Evolutionary conservation across 2,329 filamentous ascomycete species (phyloP).

Genomic region (Diplodia corticola): DNA sequence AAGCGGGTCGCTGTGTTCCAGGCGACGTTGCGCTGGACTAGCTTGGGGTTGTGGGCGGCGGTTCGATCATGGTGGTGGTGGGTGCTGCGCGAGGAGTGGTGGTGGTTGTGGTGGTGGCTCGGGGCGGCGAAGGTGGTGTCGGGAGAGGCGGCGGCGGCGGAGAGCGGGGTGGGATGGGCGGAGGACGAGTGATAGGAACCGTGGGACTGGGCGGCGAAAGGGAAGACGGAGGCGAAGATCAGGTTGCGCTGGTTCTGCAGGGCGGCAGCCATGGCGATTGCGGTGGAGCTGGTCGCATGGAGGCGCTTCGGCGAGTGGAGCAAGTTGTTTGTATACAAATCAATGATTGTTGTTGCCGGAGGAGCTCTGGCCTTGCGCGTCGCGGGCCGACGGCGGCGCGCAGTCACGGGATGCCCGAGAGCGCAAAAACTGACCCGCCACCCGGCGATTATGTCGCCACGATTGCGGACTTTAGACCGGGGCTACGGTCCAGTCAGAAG

Average conservation of each 20-base stretch:
- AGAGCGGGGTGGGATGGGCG: constrained; percentile 32
- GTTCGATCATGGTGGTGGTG: constrained; percentile 28
- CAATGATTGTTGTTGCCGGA: background rate
- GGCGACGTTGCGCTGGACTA: constrained; percentile 41
- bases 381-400: background rate
- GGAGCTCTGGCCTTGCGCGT: background rate
- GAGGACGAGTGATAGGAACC: constrained; percentile 28
- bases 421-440: background rate
- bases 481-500: background rate
- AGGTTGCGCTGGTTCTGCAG: constrained; percentile 24
- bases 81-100: constrained; percentile 33
- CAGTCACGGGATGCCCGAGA: background rate
- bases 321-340: background rate
- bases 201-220: constrained; percentile 28
- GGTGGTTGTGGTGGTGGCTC: background rate
- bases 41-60: background rate
- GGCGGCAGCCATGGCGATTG: constrained; percentile 15
- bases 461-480: background rate
- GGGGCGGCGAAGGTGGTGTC: background rate
- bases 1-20: constrained; percentile 51
- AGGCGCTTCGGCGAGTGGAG: background rate
- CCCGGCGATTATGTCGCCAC: background rate
- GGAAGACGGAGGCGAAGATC: constrained; percentile 50
- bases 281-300: background rate
- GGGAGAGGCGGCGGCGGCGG: background rate